Evolutionary conservation across 2,329 filamentous ascomycete species (phyloP), one percentile per base, ranked within the genome.

Genomic region (Alternaria rosae): DNA sequence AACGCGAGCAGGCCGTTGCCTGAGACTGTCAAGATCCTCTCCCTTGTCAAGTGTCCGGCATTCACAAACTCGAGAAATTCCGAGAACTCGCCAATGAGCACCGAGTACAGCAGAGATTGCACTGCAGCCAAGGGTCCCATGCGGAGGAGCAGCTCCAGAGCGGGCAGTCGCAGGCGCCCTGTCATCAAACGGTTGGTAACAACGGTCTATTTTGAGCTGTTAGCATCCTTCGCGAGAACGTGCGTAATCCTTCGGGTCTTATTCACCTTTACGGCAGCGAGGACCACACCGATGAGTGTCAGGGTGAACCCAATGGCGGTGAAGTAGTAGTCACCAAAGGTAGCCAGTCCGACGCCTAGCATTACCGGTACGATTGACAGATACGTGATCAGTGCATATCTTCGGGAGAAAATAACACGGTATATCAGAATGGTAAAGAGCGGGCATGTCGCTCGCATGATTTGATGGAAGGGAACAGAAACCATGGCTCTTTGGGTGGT

Each of bases 111-210:
- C 53, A 55, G 42, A 32, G 53, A 55, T 55, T 55, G 53, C 26
- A 55, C 42, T 17, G 53, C 53, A 21, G 53, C 53, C 20, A 55
- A 28, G n/a, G 53, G 53, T 9, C 53, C 53, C 53, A 55, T 55
- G 42, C 53, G 53, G 41, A 55, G 53, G 8, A 55, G 53, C 20
- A 55, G 42, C 42, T 55, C 53, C 25, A 55, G 43, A 17, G 53
- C 53, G 20, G 53, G 53, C 17, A 55, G 42, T 35, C 53, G 53
- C 21, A 55, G 21, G 21, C 53, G 53, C 13, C 53, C 53, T n/a
- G 53, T 55, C 53, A 55, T 55, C 53, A 55, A 28, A 23, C 53
- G 53, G 53, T 55, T 55, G 42, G 53, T 55, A 30, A 55, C 42
- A 21, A 55, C 53, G 30, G 53, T 47, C 53, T 55, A 43, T 35